phyloP scores from a whole-genome alignment of 169 alveolate species.

The Plasmodium cynomolgi region DNA sequence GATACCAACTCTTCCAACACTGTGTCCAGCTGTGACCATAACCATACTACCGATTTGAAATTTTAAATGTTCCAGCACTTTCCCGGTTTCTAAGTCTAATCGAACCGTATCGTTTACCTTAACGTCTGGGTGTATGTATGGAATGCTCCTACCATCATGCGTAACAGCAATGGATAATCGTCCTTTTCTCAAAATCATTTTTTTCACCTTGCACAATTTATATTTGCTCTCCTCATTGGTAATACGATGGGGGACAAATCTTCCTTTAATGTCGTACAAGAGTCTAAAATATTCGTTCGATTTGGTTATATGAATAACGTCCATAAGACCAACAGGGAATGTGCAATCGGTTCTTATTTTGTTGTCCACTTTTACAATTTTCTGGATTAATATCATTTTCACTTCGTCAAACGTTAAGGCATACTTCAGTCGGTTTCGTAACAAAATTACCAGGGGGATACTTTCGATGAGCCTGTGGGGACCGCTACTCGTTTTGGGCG shows the following conservation, averaged over 20 bases:
- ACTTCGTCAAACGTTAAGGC: slow-evolving; percentile 95
- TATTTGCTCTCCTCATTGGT: slow-evolving; percentile 95
- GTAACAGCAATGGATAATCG: slow-evolving; percentile 97
- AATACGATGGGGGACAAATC: slow-evolving; percentile 96
- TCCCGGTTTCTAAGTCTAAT: slow-evolving; percentile 95
- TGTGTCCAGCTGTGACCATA: slow-evolving; percentile 98
- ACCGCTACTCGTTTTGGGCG: slow-evolving; percentile 93
- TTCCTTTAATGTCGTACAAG: slow-evolving; percentile 98
- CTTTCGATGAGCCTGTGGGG: slow-evolving; percentile 99
- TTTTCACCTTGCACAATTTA: slow-evolving; percentile 97
- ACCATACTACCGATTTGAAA: slow-evolving; percentile 95
- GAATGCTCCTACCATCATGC: slow-evolving; percentile 99
- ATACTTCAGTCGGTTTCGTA: slow-evolving; percentile 96
- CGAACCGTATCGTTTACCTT: slow-evolving; percentile 97
- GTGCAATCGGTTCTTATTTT: slow-evolving; percentile 96
- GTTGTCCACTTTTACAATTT: slow-evolving; percentile 96
- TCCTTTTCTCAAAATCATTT: slow-evolving; percentile 95
- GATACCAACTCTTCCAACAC: slow-evolving; percentile 99
- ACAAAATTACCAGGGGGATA: slow-evolving; percentile 94
- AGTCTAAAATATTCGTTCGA: slow-evolving; percentile 96
- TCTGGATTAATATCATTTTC: slow-evolving; percentile 96
- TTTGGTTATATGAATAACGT: slow-evolving; percentile 94
- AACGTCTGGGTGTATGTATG: slow-evolving; percentile 98
- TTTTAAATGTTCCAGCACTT: slow-evolving; percentile 94
- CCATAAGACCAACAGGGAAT: slow-evolving; percentile 99